phyloP scores from a whole-genome alignment of 2,329 filamentous ascomycete species.

The Corynespora cassiicola region DNA sequence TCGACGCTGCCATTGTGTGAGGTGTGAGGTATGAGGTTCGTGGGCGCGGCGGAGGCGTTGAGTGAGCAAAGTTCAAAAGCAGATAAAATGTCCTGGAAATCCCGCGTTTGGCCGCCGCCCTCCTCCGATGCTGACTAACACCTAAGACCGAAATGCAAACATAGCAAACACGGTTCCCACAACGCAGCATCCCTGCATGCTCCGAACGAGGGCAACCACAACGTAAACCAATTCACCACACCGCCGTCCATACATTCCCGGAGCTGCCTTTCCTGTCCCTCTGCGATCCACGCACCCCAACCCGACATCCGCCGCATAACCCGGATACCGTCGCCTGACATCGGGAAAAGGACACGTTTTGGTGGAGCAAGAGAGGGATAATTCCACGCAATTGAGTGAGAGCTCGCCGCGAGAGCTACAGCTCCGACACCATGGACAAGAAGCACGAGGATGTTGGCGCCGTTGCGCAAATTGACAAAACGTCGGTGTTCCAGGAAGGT shows the following conservation, averaged over 20 bases:
- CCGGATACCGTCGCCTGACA: conserved; percentile 2
- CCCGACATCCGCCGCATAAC: background rate
- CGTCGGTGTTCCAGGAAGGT: conserved; percentile 99
- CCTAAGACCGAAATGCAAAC: conserved; percentile 22
- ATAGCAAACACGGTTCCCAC: conserved; percentile 31
- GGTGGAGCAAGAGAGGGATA: conserved; percentile 38
- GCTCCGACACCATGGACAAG: conserved; percentile 65
- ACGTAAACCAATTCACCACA: conserved; percentile 41
- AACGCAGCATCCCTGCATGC: conserved; percentile 40
- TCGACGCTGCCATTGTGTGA: conserved; percentile 37
- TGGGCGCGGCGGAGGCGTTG: conserved; percentile 1
- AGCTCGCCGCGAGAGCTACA: conserved; percentile 31
- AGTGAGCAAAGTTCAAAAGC: conserved; percentile 5
- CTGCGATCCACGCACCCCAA: conserved; percentile 3
- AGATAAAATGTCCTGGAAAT: conserved; percentile 19
- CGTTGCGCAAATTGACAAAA: conserved; percentile 96
- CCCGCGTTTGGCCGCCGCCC: conserved; percentile 32
- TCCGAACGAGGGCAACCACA: conserved; percentile 38
- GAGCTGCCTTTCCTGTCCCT: conserved; percentile 14
- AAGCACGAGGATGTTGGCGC: conserved; percentile 98
- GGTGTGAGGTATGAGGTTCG: background rate
- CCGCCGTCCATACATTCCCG: conserved; percentile 11
- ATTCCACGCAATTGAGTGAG: conserved; percentile 23
- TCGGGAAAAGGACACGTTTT: conserved; percentile 44
- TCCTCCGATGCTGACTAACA: too few relatives aligned